Conservation (phyloP, 2,329 filamentous ascomycete species). For the Pestalotiopsis sp. region DNA sequence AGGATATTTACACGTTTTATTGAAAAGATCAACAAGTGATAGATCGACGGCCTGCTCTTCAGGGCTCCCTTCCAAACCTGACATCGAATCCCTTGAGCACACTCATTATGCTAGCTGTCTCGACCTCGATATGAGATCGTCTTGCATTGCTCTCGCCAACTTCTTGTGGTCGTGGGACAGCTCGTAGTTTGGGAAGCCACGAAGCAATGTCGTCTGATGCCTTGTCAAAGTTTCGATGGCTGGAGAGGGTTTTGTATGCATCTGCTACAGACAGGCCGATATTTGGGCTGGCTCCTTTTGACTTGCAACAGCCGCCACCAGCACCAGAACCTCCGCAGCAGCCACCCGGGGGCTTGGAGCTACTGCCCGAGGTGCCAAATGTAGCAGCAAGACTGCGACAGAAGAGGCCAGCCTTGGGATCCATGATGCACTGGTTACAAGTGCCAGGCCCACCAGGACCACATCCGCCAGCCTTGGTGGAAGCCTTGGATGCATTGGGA, state of each 20-base stretch:
- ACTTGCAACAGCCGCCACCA: slow-evolving; percentile 67
- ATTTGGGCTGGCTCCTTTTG: slow-evolving; percentile 37
- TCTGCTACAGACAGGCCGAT: slow-evolving; percentile 73
- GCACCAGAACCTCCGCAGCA: slow-evolving; percentile 63
- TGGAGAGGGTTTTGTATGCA: slow-evolving; percentile 75
- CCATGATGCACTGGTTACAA: slow-evolving; percentile 74
- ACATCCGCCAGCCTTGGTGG: slow-evolving; percentile 40
- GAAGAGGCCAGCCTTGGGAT: slow-evolving; percentile 80
- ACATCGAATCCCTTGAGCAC: slow-evolving; percentile 82
- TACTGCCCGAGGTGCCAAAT: slow-evolving; percentile 42
- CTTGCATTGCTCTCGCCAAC: slow-evolving; percentile 12
- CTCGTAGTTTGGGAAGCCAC: slow-evolving; percentile 74
- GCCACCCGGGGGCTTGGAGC: slow-evolving; percentile 36
- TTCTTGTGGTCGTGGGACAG: slow-evolving; percentile 44
- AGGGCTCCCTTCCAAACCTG: slow-evolving; percentile 57
- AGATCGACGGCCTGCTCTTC: slow-evolving; percentile 3
- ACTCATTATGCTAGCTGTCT: slow-evolving; percentile 82
- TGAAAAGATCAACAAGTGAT: neutral
- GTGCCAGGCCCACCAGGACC: slow-evolving; percentile 73
- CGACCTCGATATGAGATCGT: slow-evolving; percentile 70
- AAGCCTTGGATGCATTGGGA: slow-evolving; percentile 23
- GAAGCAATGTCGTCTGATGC: slow-evolving; percentile 73
- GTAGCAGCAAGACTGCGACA: slow-evolving; percentile 77
- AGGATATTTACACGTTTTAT: neutral
- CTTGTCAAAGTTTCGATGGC: slow-evolving; percentile 73